Conservation (phyloP, 2,329 filamentous ascomycete species). For the Dactylella cylindrospora region DNA sequence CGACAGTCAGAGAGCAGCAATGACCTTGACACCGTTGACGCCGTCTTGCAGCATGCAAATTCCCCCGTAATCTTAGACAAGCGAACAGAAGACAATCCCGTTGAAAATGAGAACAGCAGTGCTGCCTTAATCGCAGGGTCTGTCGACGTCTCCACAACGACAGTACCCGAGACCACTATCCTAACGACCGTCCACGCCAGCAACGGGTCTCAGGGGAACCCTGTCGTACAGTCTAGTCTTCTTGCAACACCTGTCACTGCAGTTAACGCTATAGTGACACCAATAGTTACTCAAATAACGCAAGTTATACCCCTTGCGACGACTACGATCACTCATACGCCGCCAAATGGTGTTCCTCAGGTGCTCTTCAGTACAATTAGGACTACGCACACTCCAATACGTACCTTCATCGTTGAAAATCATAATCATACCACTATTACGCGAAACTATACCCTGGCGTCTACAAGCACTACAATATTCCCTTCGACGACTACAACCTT, state of each 20-base stretch:
- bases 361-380: slow-evolving; percentile 13
- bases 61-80: too few species aligned
- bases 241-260: background rate
- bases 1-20: too few species aligned
- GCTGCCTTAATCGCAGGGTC: too few species aligned
- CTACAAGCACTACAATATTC: slow-evolving; percentile 2
- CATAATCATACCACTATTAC: slow-evolving; percentile 21
- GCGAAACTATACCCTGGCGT: background rate
- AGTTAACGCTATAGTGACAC: background rate
- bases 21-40: too few species aligned
- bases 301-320: slow-evolving; percentile 22
- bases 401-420: slow-evolving; percentile 16
- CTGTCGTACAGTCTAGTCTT: too few species aligned
- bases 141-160: too few species aligned
- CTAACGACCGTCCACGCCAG: too few species aligned
- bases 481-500: slow-evolving; percentile 13
- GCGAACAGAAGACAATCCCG: too few species aligned
- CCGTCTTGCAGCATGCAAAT: too few species aligned
- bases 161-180: too few species aligned
- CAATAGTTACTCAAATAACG: slow-evolving; percentile 20
- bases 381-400: slow-evolving; percentile 12
- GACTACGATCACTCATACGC: slow-evolving; percentile 17
- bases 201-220: too few species aligned
- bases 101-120: too few species aligned
- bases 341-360: slow-evolving; percentile 1